Percentiles rank a stretch among this genome's conserved stretches.
These are phyloP conservation scores for Microstegium vimineum DNA, from an alignment of 176 grass and related monocot genomes.

Conservation along the genomic window DNA sequence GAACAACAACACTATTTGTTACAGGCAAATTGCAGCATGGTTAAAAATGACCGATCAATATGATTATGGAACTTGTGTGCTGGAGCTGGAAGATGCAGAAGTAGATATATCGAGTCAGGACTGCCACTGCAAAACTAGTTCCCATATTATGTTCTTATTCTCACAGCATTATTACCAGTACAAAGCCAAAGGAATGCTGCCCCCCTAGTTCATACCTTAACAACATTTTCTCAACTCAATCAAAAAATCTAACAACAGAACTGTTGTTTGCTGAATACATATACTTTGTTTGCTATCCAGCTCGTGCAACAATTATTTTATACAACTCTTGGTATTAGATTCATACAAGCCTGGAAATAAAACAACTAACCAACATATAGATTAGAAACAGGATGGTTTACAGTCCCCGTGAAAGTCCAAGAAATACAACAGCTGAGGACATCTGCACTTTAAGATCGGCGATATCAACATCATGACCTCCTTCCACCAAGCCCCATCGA, in stretches of 20 bases:
- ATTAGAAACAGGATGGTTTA: constrained; percentile 18
- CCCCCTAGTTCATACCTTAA: neutral
- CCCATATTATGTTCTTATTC: neutral
- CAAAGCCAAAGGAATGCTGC: neutral
- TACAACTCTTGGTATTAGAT: constrained; percentile 6
- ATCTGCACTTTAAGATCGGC: constrained; percentile 91
- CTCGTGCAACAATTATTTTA: constrained; percentile 18
- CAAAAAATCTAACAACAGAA: constrained; percentile 2
- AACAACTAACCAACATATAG: neutral
- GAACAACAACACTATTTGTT: neutral
- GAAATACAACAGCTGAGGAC: constrained; percentile 78
- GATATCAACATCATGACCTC: constrained; percentile 94
- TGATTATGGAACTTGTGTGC: neutral
- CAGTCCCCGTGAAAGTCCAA: constrained; percentile 49
- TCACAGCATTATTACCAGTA: neutral
- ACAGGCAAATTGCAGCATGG: neutral
- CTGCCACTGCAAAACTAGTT: neutral
- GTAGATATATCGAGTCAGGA: neutral
- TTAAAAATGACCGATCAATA: neutral
- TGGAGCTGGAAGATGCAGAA: neutral
- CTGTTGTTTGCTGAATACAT: neutral
- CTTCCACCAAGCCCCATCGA: constrained; percentile 95
- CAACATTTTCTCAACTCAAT: neutral
- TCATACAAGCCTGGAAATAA: constrained; percentile 5
- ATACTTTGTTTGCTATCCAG: constrained; percentile 8